A percentile compares a stretch with the other conserved stretches of the same genome.
Evolutionary conservation across 2,329 filamentous ascomycete genomes (phyloP).

Genomic region (Dendrostoma leiphaemia): DNA sequence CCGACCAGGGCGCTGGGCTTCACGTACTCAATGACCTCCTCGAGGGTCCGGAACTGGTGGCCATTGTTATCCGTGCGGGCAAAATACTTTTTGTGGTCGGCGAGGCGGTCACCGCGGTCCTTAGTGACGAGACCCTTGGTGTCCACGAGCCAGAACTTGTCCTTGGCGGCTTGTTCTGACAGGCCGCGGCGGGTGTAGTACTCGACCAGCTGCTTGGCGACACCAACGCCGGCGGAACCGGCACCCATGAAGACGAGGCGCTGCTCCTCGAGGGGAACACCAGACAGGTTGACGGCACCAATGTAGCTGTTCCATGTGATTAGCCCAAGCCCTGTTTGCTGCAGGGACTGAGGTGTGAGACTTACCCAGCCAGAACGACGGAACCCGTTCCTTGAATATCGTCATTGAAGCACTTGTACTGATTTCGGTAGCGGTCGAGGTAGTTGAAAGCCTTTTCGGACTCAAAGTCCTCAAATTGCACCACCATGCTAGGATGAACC

Average conservation of each 20-base stretch:
- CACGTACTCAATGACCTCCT: constrained; percentile 91
- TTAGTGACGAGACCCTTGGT: constrained; percentile 92
- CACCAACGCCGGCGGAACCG: constrained; percentile 92
- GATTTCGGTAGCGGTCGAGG: constrained; percentile 82
- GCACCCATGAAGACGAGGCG: constrained; percentile 95
- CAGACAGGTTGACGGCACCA: constrained; percentile 77
- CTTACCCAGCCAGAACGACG: constrained; percentile 81
- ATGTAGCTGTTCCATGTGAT: constrained; percentile 57
- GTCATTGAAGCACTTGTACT: constrained; percentile 96
- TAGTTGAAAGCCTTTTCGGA: constrained; percentile 89
- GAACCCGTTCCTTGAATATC: constrained; percentile 97
- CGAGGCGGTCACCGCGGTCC: constrained; percentile 90
- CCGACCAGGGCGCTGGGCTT: constrained; percentile 94
- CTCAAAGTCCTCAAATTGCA: constrained; percentile 98
- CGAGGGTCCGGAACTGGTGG: constrained; percentile 73
- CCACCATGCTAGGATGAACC: constrained; percentile 63
- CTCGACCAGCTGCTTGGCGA: constrained; percentile 96
- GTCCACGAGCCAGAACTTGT: constrained; percentile 97
- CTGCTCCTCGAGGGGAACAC: constrained; percentile 83
- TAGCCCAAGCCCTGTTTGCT: constrained; percentile 46
- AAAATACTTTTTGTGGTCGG: constrained; percentile 81
- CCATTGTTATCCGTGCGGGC: constrained; percentile 63
- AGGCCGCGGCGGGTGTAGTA: constrained; percentile 93
- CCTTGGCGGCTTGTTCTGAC: constrained; percentile 79
- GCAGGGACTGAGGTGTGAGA: too few species aligned